Evolutionary conservation across 768 basidiomycete genomes (phyloP), one percentile per base, ranked within the genome.

Genomic region (Antrodiella citrinella): DNA sequence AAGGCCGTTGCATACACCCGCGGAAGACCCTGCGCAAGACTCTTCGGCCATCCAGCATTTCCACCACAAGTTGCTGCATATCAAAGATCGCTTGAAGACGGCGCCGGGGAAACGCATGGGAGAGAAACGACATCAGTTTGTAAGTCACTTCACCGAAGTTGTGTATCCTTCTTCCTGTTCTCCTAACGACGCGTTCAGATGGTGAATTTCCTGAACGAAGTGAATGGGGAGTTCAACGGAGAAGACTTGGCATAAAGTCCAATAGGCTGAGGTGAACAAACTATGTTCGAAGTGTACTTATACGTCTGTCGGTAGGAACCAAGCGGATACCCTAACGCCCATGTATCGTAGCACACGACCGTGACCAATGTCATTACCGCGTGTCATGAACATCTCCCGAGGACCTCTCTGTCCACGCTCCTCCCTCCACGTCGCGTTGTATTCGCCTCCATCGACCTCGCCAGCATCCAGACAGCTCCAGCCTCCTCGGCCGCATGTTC

Each of bases 21-120:
- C 68, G 43, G 74, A 68, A 39, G 74, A 82, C 57, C 66, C 75
- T 45, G 69, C 65, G 13, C 58, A 65, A 19, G 59, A 65, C 3
- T 58, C 65, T 22, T 81, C 82, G 0, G 82, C 88, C 3, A 80
- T 92, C 22, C 77, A 80, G 51, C 92, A 95, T 61, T 95, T 94
- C 62, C 69, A 91, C 56, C 88, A 91, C 58, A 95, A 94, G 65
- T 73, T 95, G 26, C 64, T 94, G 22, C 77, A 80, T 50, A 86
- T 95, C 51, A 73, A 69, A 38, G 80, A 79, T 43, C 71, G 78
- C 53, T 78, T 94, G 54, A 94, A 93, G 70, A 95, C 91, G 0
- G 75, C 70, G 7, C 73, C 74, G 2, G 92, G 88, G 3, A 82
- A 75, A 59, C 60, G 62, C 50, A 67, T 91, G 63, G 91, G 88